Conservation (phyloP, 768 basidiomycete genomes). For the Pseudohyphozyma bogoriensis region DNA sequence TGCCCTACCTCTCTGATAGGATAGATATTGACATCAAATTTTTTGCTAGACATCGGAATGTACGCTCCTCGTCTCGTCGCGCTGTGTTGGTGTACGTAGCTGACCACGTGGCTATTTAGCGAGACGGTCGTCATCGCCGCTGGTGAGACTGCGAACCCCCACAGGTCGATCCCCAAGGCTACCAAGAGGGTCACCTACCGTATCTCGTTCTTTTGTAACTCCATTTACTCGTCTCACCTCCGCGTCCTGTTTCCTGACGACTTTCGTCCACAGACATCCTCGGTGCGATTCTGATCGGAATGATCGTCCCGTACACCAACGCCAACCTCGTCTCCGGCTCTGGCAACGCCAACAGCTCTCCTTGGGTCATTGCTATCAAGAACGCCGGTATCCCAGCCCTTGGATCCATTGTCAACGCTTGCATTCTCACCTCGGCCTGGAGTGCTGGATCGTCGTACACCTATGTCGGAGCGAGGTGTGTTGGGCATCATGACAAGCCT, state of each 20-base stretch:
- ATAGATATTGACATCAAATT: too few relatives aligned
- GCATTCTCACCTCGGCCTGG: constrained; percentile 39
- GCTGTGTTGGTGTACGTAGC: too few relatives aligned
- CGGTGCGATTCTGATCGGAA: constrained; percentile 59
- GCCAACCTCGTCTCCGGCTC: neutral
- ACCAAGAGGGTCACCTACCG: constrained; percentile 48
- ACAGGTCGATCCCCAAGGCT: constrained; percentile 54
- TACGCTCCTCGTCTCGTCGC: too few relatives aligned
- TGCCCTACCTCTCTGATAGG: too few relatives aligned
- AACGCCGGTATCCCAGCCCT: constrained; percentile 38
- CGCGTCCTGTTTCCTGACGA: constrained; percentile 36
- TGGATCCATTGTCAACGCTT: constrained; percentile 39
- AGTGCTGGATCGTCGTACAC: constrained; percentile 38
- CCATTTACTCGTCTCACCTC: constrained; percentile 37
- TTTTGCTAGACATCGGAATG: too few relatives aligned
- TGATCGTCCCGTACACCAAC: constrained; percentile 40
- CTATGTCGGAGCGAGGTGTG: too few relatives aligned
- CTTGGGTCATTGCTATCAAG: constrained; percentile 35
- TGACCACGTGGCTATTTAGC: too few relatives aligned
- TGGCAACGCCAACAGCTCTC: constrained; percentile 5
- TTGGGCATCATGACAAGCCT: too few relatives aligned
- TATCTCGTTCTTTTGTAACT: constrained; percentile 48
- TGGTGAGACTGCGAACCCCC: constrained; percentile 43
- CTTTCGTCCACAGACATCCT: constrained; percentile 45
- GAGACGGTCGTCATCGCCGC: constrained; percentile 44